Evolutionary conservation across 208 protist genomes (phyloP), one percentile per base, ranked within the genome.

Genomic region (Porcisia deanei): DNA sequence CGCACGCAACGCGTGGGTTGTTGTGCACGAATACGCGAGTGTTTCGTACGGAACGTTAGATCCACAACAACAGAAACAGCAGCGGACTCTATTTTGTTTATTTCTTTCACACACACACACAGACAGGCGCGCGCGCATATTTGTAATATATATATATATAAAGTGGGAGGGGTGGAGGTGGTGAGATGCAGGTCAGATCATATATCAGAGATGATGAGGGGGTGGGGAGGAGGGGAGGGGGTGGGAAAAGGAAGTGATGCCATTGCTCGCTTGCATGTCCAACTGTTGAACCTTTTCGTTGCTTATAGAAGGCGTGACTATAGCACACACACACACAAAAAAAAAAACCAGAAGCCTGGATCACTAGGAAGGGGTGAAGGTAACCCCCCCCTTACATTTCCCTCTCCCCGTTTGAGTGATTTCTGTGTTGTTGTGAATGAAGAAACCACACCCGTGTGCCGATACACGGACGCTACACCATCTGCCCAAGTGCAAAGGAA

Each of bases 401-500:
- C 30, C 30, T 30, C 30, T 30, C 30, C 30, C 30, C 30, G 30
- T 30, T 30, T 30, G 30, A 30, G 0, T 30, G 30, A 30, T 37
- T 65, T n/a, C 3, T 63, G 3, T 12, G 7, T 30, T 16, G 6
- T 37, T 41, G 41, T 22, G 22, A 43, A 30, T 34, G 20, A 43
- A 7, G 14, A 34, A 53, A 12, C 25, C 9, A 37, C 9, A 37
- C 45, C 18, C 30, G 20, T 25, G 61, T 30, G 39, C 39, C 61
- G 25, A 49, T 6, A 14, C 8, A 8, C n/a, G n/a, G 58, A 49
- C 52, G 30, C 75, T 66, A 88, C 20, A 91, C 45, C 20, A 81
- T 59, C 10, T 58, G 30, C 61, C 88, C 88, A 63, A 92, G 39
- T 1, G 79, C 79, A 7, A 85, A 74, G 18, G 91, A 82, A 30